A percentile compares a stretch with the other conserved stretches of the same genome.
Conservation (phyloP, 2,329 filamentous ascomycete genomes). For the Arthroderma sp. region DNA sequence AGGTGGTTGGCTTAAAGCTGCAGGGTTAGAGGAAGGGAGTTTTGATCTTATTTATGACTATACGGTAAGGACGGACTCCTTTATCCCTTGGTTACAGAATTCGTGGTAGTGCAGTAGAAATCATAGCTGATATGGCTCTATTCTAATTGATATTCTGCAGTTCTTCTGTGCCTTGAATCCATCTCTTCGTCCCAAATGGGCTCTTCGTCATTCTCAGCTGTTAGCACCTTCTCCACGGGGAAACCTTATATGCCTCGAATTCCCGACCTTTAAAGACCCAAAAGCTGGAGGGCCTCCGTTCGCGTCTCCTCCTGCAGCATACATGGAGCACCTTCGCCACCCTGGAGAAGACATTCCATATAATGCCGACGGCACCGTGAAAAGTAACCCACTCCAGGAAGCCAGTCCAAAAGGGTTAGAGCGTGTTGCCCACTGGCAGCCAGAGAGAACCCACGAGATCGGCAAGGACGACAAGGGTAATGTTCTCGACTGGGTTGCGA, state of each 20-base stretch:
- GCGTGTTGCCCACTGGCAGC: conserved; percentile 42
- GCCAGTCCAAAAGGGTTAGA: conserved; percentile 28
- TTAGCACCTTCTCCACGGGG: conserved; percentile 36
- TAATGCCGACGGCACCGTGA: conserved; percentile 39
- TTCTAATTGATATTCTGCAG: conserved; percentile 19
- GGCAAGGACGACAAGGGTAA: conserved; percentile 34
- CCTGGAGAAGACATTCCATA: conserved; percentile 58
- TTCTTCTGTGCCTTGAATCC: conserved; percentile 50
- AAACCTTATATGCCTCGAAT: conserved; percentile 57
- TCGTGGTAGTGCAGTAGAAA: not conserved
- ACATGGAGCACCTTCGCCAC: conserved; percentile 55
- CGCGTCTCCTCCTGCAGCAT: conserved; percentile 54
- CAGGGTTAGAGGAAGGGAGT: conserved; percentile 20
- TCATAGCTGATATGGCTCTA: not conserved
- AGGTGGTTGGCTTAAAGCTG: conserved; percentile 27
- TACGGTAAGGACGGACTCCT: conserved; percentile 32
- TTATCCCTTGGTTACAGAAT: too few species aligned
- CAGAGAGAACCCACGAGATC: conserved; percentile 42
- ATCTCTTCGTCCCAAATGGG: conserved; percentile 44
- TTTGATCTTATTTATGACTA: conserved; percentile 49
- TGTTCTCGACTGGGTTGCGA: conserved; percentile 29
- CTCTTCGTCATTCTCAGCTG: conserved; percentile 41
- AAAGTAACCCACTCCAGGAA: conserved; percentile 34
- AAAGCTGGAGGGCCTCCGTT: conserved; percentile 58
- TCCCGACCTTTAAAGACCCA: conserved; percentile 58